These are phyloP conservation scores for Exophiala viscosa DNA, from an alignment of 2,329 filamentous ascomycete genomes.

Conservation along the genomic window DNA sequence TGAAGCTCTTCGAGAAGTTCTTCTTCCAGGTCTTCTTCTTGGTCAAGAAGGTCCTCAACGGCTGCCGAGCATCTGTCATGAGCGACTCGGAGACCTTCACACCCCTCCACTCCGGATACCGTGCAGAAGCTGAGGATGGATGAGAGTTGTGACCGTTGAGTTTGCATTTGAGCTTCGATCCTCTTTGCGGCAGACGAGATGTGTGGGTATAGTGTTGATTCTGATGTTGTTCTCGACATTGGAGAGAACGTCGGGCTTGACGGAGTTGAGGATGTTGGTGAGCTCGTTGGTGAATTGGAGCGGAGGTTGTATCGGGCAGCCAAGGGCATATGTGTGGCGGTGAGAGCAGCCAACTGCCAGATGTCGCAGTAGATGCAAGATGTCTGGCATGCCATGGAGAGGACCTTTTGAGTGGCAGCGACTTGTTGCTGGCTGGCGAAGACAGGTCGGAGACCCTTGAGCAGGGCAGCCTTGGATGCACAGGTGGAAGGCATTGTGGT, in stretches of 20 bases:
- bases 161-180: slow-evolving; percentile 28
- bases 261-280: slow-evolving; percentile 13
- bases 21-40: slow-evolving; percentile 27
- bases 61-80: slow-evolving; percentile 24
- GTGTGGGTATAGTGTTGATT: slow-evolving; percentile 14
- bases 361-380: slow-evolving; percentile 29
- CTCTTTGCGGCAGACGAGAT: slow-evolving; percentile 21
- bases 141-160: slow-evolving; percentile 24
- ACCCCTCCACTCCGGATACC: slow-evolving; percentile 25
- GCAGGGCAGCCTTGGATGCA: slow-evolving; percentile 21
- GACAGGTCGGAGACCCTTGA: slow-evolving; percentile 23
- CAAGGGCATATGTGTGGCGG: slow-evolving; percentile 25
- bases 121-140: slow-evolving; percentile 28
- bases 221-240: slow-evolving; percentile 4
- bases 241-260: slow-evolving; percentile 15
- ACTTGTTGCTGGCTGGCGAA: slow-evolving; percentile 15
- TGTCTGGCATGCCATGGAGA: slow-evolving; percentile 20
- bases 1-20: slow-evolving; percentile 18
- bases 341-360: slow-evolving; percentile 28
- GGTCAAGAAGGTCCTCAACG: slow-evolving; percentile 26
- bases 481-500: slow-evolving; percentile 20
- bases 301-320: slow-evolving; percentile 22
- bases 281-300: slow-evolving; percentile 15
- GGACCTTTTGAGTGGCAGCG: slow-evolving; percentile 21
- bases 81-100: slow-evolving; percentile 25